Evolutionary conservation across 805 yeast genomes (phyloP), one percentile per base, ranked within the genome.

Genomic region (Candida maltosa): DNA sequence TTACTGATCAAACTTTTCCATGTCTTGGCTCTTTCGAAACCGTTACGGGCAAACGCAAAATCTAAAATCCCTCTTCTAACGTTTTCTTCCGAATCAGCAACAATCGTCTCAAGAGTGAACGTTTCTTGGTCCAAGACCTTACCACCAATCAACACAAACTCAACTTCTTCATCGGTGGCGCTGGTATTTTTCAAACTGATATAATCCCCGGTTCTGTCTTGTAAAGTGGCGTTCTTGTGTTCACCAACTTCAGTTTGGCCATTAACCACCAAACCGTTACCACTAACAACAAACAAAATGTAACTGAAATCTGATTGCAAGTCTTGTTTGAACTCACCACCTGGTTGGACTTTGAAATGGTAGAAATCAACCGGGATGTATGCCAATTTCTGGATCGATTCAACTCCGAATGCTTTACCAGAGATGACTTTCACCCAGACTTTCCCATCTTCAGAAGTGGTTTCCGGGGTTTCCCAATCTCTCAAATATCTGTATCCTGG

Each of bases 21-120:
- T 10, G 73, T 69, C 32, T 58, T 69, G 27, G 85, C 75, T 34
- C 73, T 74, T 54, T 79, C 87, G 49, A 84, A 84, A 1, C 91
- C 91, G 52, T 82, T 81, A 17, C 63, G 57, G 37, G 78, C 82
- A 32, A 61, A 55, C 58, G 83, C 91, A 55, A 82, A 89, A 53
- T 84, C 88, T 57, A 62, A 49, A 49, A 85, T 80, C 0, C 87
- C 93, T 47, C 82, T 60, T 45, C 76, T 70, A 40, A 88, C 80
- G 43, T 75, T 76, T 34, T 78, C 83, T 37, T 70, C 69, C 16
- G 82, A 62, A 6, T 84, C 75, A 42, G 85, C 91, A 15, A 88
- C 96, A 53, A 88, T 88, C 9, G 96, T 96, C n/a, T 96, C 96
- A 54, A 87, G 82, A 54, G 88, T 96, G 20, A 86, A 83, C 37